A percentile compares a stretch with the other conserved stretches of the same genome.
These are phyloP conservation scores for Fragosphaeria purpurea DNA, from an alignment of 2,329 filamentous ascomycete genomes.

Conservation along the genomic window DNA sequence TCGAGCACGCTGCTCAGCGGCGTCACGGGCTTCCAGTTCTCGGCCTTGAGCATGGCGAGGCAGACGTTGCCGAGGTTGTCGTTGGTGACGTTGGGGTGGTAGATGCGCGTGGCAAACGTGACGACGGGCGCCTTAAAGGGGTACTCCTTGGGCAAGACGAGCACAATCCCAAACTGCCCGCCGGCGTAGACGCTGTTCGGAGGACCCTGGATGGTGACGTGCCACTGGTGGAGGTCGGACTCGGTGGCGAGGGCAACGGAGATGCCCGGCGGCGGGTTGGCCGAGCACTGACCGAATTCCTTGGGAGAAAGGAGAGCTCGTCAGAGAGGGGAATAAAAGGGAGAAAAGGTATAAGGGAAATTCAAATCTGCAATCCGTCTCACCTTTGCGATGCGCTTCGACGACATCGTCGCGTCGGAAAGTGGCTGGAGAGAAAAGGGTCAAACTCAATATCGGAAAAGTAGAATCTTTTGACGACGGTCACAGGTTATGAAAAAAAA, in stretches of 20 bases:
- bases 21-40: conserved; percentile 86
- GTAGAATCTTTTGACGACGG: no score
- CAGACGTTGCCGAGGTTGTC: conserved; percentile 79
- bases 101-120: conserved; percentile 79
- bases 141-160: conserved; percentile 69
- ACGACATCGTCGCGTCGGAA: conserved; percentile 24
- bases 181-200: conserved; percentile 41
- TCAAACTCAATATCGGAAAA: no score
- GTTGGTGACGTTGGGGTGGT: conserved; percentile 91
- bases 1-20: conserved; percentile 67
- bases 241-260: conserved; percentile 35
- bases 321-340: neutral
- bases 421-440: conserved; percentile 18
- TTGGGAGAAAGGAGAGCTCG: conserved; percentile 16
- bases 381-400: conserved; percentile 17
- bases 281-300: conserved; percentile 44
- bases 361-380: neutral
- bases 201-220: conserved; percentile 37
- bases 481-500: neutral
- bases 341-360: neutral
- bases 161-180: conserved; percentile 63
- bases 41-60: conserved; percentile 68
- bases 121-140: conserved; percentile 81
- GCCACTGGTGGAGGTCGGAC: conserved; percentile 42
- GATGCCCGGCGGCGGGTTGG: conserved; percentile 37